phyloP scores from a whole-genome alignment of 2,329 filamentous ascomycete genomes.

The Colletotrichum zoysiae region DNA sequence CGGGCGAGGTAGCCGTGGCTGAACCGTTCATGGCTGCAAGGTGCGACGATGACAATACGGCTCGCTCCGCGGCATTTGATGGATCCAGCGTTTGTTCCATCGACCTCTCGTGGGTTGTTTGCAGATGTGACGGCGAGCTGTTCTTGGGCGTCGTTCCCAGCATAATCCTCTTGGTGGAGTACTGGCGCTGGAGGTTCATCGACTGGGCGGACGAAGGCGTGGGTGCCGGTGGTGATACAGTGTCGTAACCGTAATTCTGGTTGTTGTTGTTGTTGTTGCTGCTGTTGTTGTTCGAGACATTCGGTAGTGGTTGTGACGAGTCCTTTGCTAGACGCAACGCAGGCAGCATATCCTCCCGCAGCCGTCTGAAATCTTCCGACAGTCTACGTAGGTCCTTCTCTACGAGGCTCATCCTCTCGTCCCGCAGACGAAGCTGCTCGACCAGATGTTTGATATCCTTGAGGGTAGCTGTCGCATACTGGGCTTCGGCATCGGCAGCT shows the following conservation, averaged over 20 bases:
- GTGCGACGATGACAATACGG: slow-evolving; percentile 76
- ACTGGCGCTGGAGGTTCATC: slow-evolving; percentile 75
- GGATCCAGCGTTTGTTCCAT: slow-evolving; percentile 77
- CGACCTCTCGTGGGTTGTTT: slow-evolving; percentile 75
- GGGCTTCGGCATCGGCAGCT: slow-evolving; percentile 91
- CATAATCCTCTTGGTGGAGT: slow-evolving; percentile 81
- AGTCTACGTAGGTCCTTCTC: slow-evolving; percentile 87
- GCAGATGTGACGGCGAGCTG: slow-evolving; percentile 79
- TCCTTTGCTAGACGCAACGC: slow-evolving; percentile 93
- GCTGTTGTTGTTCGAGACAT: slow-evolving; percentile 48
- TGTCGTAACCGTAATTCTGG: slow-evolving; percentile 66
- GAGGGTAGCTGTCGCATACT: slow-evolving; percentile 88
- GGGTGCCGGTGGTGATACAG: slow-evolving; percentile 68
- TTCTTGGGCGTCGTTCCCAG: slow-evolving; percentile 80
- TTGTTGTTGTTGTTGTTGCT: slow-evolving; percentile 47
- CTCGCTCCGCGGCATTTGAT: slow-evolving; percentile 75
- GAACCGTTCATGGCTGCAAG: slow-evolving; percentile 77
- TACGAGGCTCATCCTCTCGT: slow-evolving; percentile 87
- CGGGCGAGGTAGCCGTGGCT: slow-evolving; percentile 63
- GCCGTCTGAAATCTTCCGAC: slow-evolving; percentile 86
- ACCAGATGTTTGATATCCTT: slow-evolving; percentile 94
- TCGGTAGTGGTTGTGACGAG: slow-evolving; percentile 81
- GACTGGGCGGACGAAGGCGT: slow-evolving; percentile 65
- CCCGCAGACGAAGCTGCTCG: slow-evolving; percentile 87
- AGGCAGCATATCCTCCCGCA: slow-evolving; percentile 92